Conservation (phyloP, 2,329 filamentous ascomycete species). For the Colletotrichum sp. region DNA sequence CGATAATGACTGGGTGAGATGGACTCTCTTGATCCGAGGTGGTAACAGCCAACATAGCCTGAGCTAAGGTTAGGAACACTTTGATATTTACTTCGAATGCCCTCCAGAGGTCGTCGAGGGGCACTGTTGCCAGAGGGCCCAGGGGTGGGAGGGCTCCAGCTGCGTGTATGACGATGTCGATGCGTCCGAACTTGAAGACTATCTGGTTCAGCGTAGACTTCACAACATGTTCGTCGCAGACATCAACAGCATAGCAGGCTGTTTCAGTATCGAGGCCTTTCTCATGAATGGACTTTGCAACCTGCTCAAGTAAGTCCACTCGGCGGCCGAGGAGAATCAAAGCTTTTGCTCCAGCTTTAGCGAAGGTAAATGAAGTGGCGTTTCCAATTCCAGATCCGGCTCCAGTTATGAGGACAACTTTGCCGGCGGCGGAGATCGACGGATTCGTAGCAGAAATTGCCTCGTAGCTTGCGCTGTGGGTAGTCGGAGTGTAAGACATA, state of each 20-base stretch:
- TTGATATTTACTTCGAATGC: not conserved
- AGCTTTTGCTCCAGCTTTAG: not conserved
- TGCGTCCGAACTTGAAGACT: accelerated
- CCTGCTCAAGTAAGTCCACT: not conserved
- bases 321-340: not conserved
- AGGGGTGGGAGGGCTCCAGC: not conserved
- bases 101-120: not conserved
- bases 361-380: not conserved
- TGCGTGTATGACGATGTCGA: not conserved
- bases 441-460: not conserved
- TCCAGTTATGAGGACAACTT: not conserved
- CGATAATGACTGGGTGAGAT: not conserved
- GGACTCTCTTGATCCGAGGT: accelerated
- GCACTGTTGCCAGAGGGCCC: not conserved
- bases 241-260: not conserved
- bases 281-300: not conserved
- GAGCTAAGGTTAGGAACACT: not conserved
- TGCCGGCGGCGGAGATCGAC: not conserved
- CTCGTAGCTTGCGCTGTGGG: not conserved
- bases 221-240: not conserved
- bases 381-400: not conserved
- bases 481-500: not conserved
- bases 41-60: not conserved
- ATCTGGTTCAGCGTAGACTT: not conserved
- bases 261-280: accelerated